Evolutionary conservation across 805 yeast species (phyloP), one percentile per base, ranked within the genome.

Genomic region (Kluyveromyces wickerhamii): DNA sequence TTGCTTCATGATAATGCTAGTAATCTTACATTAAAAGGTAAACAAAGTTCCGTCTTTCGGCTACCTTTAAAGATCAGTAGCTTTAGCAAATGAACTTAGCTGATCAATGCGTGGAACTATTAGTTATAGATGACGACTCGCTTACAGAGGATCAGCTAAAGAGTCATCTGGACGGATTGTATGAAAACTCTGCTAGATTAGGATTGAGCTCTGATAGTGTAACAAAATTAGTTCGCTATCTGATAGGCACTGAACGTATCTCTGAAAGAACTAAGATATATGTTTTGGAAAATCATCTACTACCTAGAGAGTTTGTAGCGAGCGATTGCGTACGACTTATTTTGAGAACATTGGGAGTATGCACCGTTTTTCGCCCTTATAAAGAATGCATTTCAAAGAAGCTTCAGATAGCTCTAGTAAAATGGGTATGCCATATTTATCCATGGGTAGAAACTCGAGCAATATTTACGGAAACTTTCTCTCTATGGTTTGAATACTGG

Each of bases 371-470:
- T 10, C 37, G 49, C 37, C 49, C 44, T 7, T 41, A 49, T 16
- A 51, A 34, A 29, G 21, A 38, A 12, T 39, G 41, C 34, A 32
- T 39, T 26, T 34, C 60, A 2, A 36, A 32, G 12, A 38, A 36
- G 2, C 13, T 62, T 0, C 68, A 63, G 35, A 35, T 37, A 1
- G 39, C 45, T 0, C 35, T 63, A 1, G 40, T 56, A 15, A 49
- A 47, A 21, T 65, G 69, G 69, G 34, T 65, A 15, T 53, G 59
- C 2, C 54, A 51, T 10, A 52, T 59, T 0, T 50, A 45, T 29
- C 39, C 58, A 2, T 42, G 51, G 19, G 23, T 54, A 7, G 47
- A 48, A 13, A 42, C 49, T 2, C 32, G 40, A 4, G 27, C 32
- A 6, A 29, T 47, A 7, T 44, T 48, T 11, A 42, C 37, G 1